These are phyloP conservation scores for Ophiostoma sp. DNA, from an alignment of 2,329 filamentous ascomycete genomes.

Conservation along the genomic window DNA sequence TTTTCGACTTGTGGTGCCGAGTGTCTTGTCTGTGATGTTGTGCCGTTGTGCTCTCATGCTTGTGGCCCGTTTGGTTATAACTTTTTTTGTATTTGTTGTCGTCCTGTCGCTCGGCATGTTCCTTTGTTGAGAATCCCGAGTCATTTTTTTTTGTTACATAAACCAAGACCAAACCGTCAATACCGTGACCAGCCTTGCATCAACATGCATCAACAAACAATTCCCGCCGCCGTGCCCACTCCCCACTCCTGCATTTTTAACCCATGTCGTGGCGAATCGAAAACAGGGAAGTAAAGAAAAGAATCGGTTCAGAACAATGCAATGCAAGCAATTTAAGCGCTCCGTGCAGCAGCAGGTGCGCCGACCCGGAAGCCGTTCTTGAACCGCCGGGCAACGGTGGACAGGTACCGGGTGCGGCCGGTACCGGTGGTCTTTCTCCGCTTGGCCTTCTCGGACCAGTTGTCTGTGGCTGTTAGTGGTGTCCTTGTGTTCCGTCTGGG, in stretches of 20 bases:
- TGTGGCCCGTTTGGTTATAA: background rate
- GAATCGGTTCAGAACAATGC: background rate
- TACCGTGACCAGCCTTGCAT: background rate
- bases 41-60: background rate
- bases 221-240: background rate
- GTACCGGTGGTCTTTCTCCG: conserved; percentile 98
- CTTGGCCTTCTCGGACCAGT: conserved; percentile 99
- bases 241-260: conserved; percentile 11
- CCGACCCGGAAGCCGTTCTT: conserved; percentile 97
- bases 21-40: background rate
- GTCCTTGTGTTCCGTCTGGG: background rate
- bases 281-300: conserved; percentile 10
- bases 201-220: conserved; percentile 7
- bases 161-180: conserved; percentile 15
- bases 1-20: too few relatives aligned
- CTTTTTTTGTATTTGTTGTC: conserved; percentile 11
- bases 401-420: conserved; percentile 92
- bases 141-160: conserved; percentile 12
- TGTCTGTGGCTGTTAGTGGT: conserved; percentile 54
- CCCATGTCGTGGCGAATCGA: background rate
- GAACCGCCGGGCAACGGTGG: conserved; percentile 86
- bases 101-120: background rate
- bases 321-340: conserved; percentile 28
- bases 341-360: conserved; percentile 75
- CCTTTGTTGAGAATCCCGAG: background rate